Evolutionary conservation across 2,329 filamentous ascomycete genomes (phyloP).

Genomic region (Drechslerella coelobrocha): DNA sequence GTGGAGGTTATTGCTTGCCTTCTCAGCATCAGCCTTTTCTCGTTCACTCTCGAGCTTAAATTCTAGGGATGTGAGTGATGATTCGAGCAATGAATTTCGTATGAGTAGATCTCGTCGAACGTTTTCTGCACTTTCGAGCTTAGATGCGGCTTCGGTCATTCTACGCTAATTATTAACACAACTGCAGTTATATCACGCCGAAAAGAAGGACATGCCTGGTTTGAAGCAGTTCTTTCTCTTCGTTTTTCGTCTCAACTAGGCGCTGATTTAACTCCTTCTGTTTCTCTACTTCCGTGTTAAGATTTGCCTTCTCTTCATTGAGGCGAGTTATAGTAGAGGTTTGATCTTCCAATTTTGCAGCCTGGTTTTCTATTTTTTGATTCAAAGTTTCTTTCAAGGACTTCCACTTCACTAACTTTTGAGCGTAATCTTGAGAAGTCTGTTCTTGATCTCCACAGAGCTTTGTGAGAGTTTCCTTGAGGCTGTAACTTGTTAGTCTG

Average conservation of each 20-base stretch:
- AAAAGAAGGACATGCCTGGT: slow-evolving; percentile 15
- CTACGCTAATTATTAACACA: slow-evolving; percentile 7
- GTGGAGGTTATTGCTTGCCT: not conserved
- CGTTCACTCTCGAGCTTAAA: slow-evolving; percentile 21
- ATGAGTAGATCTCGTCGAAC: slow-evolving; percentile 11
- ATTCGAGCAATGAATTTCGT: slow-evolving; percentile 27
- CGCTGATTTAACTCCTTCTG: slow-evolving; percentile 25
- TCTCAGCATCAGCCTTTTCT: slow-evolving; percentile 16
- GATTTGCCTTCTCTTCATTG: slow-evolving; percentile 2
- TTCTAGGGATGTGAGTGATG: slow-evolving; percentile 4
- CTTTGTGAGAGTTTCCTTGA: slow-evolving; percentile 3
- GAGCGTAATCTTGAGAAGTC: not conserved
- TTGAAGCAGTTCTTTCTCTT: slow-evolving; percentile 14
- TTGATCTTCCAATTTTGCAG: slow-evolving; percentile 1
- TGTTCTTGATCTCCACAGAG: slow-evolving; percentile 15
- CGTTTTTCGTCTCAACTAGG: slow-evolving; percentile 23
- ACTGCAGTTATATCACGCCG: no score
- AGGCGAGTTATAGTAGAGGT: slow-evolving; percentile 2
- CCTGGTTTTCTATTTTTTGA: slow-evolving; percentile 2
- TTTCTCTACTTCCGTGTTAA: slow-evolving; percentile 6
- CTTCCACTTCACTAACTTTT: slow-evolving; percentile 32
- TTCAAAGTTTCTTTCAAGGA: slow-evolving; percentile 15
- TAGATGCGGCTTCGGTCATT: slow-evolving; percentile 18
- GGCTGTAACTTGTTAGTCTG: slow-evolving; percentile 15
- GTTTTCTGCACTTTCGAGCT: slow-evolving; percentile 11